Base-by-base conservation (phyloP, 495 filamentous ascomycete genomes). In the Cenococcum geophilum region DNA sequence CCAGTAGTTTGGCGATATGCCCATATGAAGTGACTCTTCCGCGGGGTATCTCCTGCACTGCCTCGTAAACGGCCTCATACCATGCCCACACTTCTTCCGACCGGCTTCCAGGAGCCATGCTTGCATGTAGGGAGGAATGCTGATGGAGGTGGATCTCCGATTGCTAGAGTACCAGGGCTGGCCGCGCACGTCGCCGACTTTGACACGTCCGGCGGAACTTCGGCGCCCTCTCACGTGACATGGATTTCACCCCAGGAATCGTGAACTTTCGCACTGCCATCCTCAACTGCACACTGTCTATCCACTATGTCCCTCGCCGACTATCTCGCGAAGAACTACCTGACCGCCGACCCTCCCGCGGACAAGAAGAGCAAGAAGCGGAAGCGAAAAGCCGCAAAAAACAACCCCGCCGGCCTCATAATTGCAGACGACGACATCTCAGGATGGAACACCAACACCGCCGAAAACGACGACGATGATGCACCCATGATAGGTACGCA, bases 241-340 rank as follows among this genome's bases (percentile, higher is more conserved):
- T 18, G 11, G 1, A 45, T 18, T 45, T 14, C 18, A 45, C 27
- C 2, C 11, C 40, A 45, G 40, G 11, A 4, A 45, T 45, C 40
- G 14, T 14, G 36, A 40, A 66, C 60, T 89, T 32, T 89, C 18
- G 10, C 9, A 27, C 20, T 4, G 21, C 20, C 20, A 52, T 16
- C 23, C 22, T 57, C 35, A 57, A 54, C 12, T 57, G 50, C 51
- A 53, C 43, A 57, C 37, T 43, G 57, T 58, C 37, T 34, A 36
- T 10, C 54, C 57, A 66, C 49, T 45, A 78, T 77, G 73, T 82
- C 86, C 57, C 82, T 96, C 65, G 86, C 91, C 27, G 83, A 84
- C 74, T 99, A 97, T 74, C 86, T 99, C 54, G 92, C 93, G 56
- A 87, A 91, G 65, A 95, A 91, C 74, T 99, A 99, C 76, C 86